Base-by-base conservation (phyloP, 2,329 filamentous ascomycete genomes). In the Venturia carpophila region DNA sequence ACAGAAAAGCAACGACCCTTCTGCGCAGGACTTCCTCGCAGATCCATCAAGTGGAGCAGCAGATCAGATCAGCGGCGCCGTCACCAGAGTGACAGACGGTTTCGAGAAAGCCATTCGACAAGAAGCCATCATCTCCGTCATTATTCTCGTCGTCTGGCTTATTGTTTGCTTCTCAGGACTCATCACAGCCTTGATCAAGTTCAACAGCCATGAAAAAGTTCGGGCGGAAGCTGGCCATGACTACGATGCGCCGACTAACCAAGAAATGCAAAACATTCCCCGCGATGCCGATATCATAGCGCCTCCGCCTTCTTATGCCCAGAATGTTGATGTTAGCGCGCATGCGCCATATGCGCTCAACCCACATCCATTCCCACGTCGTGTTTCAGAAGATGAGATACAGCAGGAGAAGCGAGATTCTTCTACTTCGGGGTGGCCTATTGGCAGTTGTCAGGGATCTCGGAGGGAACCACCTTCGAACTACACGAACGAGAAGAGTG, bases 41-140 rank as follows among this genome's bases (percentile, higher is more conserved):
- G 85, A 88, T 67, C 87, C 92, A 0, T 86, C 86, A 39, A 84
- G 83, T 68, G 83, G 86, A 65, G 87, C 92, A 9, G 87, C 86
- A 47, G 90, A 97, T 76, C 89, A 92, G 72, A 89, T 97, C 70
- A 90, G 87, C 19, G 86, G 83, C 67, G 90, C 91, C 27, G 84
- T 97, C 52, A 74, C 83, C 66, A 83, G 86, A 68, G 87, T 97
- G 66, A 84, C 87, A 37, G 77, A 82, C 67, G 85, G 85, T 73
- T 79, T 97, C 27, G 79, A 84, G 71, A 82, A 83, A 65, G 85
- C 82, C 68, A 86, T 99, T 68, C 80, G 85, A 61, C 85, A 86
- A 67, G 91, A 97, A 76, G 87, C 89, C 1, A 83, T 96, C 68
- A 92, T 97, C 69, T 90, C 92, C 2, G 81, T 83, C 0, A 84